phyloP scores from a whole-genome alignment of 129 eudicot genomes.

The Silybum marianum region DNA sequence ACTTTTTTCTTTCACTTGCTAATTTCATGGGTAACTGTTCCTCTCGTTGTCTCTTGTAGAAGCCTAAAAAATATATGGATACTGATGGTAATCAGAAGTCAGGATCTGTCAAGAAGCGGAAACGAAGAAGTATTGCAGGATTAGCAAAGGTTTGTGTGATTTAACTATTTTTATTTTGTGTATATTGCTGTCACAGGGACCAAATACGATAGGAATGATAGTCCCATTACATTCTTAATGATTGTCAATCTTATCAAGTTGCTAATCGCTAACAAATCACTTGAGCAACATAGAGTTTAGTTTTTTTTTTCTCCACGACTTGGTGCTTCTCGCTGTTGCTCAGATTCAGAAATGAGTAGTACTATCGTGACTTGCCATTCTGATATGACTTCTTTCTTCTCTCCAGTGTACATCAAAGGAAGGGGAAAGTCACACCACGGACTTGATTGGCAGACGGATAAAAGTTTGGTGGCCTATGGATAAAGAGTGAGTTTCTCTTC shows the following conservation, averaged over 20 bases:
- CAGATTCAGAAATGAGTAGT: background rate
- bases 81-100: conserved; percentile 39
- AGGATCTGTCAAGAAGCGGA: conserved; percentile 56
- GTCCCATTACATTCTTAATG: background rate
- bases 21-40: background rate
- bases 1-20: conserved; percentile 7
- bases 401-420: conserved; percentile 69
- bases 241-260: background rate
- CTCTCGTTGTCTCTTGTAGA: conserved; percentile 37
- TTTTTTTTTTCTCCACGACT: background rate
- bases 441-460: conserved; percentile 76
- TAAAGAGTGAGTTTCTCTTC: conserved; percentile 59
- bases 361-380: background rate
- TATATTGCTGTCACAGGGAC: background rate
- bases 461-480: conserved; percentile 99
- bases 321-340: background rate
- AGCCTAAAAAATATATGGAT: conserved; percentile 36
- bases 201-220: background rate
- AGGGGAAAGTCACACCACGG: conserved; percentile 49
- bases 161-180: background rate
- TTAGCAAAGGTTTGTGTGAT: conserved; percentile 67
- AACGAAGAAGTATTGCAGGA: conserved; percentile 57
- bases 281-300: background rate
- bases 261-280: background rate
- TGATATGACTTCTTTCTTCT: conserved; percentile 16